Conservation (phyloP, 306 rosid genomes). For the Oemleria cerasiformis region DNA sequence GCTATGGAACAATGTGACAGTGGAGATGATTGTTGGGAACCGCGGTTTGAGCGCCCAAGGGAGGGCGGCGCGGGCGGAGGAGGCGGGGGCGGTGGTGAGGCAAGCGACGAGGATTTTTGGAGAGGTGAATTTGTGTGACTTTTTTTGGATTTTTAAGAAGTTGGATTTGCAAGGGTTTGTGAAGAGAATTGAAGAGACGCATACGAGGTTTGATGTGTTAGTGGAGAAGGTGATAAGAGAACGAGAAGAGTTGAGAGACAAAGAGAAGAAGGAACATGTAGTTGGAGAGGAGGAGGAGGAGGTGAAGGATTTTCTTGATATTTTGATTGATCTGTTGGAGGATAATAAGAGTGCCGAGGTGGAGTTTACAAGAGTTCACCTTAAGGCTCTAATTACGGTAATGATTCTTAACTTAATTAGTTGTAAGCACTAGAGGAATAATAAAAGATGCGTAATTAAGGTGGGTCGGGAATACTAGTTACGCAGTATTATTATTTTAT, state of each 20-base stretch:
- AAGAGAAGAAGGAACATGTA: background rate
- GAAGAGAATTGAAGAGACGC: slow-evolving; percentile 31
- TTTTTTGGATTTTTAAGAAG: slow-evolving; percentile 26
- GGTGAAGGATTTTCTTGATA: slow-evolving; percentile 42
- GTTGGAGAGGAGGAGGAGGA: slow-evolving; percentile 5
- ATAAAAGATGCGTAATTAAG: too few relatives aligned
- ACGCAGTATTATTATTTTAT: too few relatives aligned
- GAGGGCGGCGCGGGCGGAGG: background rate
- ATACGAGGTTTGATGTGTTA: slow-evolving; percentile 27
- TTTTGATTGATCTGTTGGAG: slow-evolving; percentile 38
- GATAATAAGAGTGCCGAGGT: slow-evolving; percentile 17
- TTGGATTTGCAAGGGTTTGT: slow-evolving; percentile 31
- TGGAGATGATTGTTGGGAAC: slow-evolving; percentile 38
- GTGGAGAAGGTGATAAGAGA: slow-evolving; percentile 38
- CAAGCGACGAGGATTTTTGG: slow-evolving; percentile 37
- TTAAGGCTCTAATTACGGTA: slow-evolving; percentile 48
- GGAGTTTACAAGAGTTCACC: slow-evolving; percentile 27
- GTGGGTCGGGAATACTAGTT: too few relatives aligned
- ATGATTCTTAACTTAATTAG: too few relatives aligned
- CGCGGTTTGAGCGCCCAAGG: background rate
- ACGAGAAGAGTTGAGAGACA: slow-evolving; percentile 26
- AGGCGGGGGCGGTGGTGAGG: slow-evolving; percentile 28
- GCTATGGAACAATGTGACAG: slow-evolving; percentile 37
- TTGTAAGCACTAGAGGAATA: too few relatives aligned
- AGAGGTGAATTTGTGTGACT: slow-evolving; percentile 30